Evolutionary conservation across 2,329 filamentous ascomycete genomes (phyloP), one percentile per base, ranked within the genome.

Genomic region (Xylariales sp.): DNA sequence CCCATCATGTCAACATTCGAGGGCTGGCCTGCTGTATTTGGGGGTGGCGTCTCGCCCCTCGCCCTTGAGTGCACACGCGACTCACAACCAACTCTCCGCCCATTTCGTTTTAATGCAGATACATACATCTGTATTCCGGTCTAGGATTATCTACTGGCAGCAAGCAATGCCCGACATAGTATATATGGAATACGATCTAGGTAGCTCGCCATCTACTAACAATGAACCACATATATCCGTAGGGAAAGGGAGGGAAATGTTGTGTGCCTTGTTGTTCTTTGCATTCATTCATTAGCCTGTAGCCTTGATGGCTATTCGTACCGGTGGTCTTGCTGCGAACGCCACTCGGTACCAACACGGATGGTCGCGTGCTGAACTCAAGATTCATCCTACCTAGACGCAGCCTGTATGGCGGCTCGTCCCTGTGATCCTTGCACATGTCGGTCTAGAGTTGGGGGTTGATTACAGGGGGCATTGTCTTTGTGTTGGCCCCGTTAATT

Each of bases 401-500:
- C 23, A 23, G 23, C 23, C 23, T 23, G 23, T 23, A 39, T 12
- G 39, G 14, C 14, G 43, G 54, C 39, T 56, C 43, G 23, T 16
- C 39, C 36, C 43, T 18, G n/a, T 18, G 43, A 7, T 5, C 23
- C 23, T 5, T 9, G 34, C 9, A 36, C 6, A 36, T 6, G 34
- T 36, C 6, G n/a, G 18, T 12, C 7, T 3, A 23, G 3, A 7
- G 46, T 64, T 49, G 50, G 55, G 60, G 61, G 55, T 30, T 32
- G 34, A 28, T 58, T 46, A 34, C 55, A 60, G 56, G 50, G 60
- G 55, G 56, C 56, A 52, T 62, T 53, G 62, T 56, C 62, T 62
- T 62, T 68, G 57, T 65, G 62, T 64, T 34, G 52, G 16, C 49
- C 56, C 61, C 61, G 30, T 67, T 52, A 43, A 64, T 56, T 52